Base-by-base conservation (phyloP, 2,329 filamentous ascomycete genomes). In the Calonectria multiphialidica region DNA sequence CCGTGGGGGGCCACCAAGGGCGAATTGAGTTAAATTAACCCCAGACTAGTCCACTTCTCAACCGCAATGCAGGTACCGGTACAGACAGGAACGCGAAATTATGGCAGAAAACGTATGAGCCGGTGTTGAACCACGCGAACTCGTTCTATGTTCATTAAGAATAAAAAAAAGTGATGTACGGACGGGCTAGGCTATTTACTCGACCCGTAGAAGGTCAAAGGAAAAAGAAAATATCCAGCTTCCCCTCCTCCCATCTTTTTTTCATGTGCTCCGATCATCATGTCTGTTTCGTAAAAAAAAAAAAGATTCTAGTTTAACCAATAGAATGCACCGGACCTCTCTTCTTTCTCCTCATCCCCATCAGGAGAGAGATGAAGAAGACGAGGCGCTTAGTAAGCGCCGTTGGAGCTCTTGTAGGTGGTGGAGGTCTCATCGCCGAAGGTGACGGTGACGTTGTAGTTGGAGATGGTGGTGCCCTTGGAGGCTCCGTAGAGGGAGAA, bases 401-500 rank as follows among this genome's bases (percentile, higher is more conserved):
- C 21, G 40, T 44, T 33, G 4, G 47, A 53, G 53, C 23, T 18
- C 66, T 64, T 69, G 65, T 68, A 68, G 40, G 25, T 61, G 44
- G 49, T 64, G 66, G 57, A 63, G 42, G 66, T 69, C 45, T 44
- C 42, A 18, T 69, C 59, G 57, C 66, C 59, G 23, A 69, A 53
- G 18, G 30, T 69, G 66, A 69, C 57, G 45, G 66, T 23, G 66
- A 69, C 66, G 33, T 69, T 69, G 65, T 61, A 68, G 65, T 68
- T 59, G 53, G 53, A 40, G 12, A 68, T 12, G n/a, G 42, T 47
- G n/a, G 53, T 23, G 42, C 28, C n/a, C 15, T 57, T 61, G 6
- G 74, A 71, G 16, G 74, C 76, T 37, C 81, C 81, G 59, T 81
- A 82, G 44, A 83, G 45, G 72, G 81, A 83, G 23, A 78, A 72